These are phyloP conservation scores for Talaromyces islandicus DNA, from an alignment of 2,329 filamentous ascomycete species.

Conservation along the genomic window DNA sequence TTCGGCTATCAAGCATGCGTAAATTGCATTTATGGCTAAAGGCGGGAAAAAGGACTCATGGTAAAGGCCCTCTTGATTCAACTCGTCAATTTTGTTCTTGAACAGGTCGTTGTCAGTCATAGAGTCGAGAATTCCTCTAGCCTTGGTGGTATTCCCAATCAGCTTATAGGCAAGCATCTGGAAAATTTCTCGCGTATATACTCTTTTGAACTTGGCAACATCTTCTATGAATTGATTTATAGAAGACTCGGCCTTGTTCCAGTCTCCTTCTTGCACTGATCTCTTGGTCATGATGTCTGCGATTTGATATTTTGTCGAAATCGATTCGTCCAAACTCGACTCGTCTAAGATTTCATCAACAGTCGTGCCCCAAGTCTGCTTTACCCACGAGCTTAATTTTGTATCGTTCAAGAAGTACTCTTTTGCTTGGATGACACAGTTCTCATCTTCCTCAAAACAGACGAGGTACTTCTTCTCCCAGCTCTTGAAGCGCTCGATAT, in stretches of 20 bases:
- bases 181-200: conserved; percentile 12
- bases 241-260: neutral
- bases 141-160: conserved; percentile 15
- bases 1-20: conserved; percentile 9
- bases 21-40: conserved; percentile 14
- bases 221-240: conserved; percentile 13
- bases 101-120: conserved; percentile 16
- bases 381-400: neutral
- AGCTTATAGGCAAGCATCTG: conserved; percentile 14
- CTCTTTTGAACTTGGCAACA: conserved; percentile 5
- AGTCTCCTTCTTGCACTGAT: neutral
- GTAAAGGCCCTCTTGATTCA: conserved; percentile 6
- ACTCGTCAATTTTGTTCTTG: conserved; percentile 10
- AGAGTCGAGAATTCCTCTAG: conserved; percentile 13
- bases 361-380: neutral
- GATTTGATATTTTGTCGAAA: conserved; percentile 2
- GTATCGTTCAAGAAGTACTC: neutral
- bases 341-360: conserved; percentile 3
- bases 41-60: conserved; percentile 8
- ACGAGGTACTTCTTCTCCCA: conserved; percentile 2
- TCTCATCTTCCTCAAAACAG: conserved; percentile 5
- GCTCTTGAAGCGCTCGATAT: neutral
- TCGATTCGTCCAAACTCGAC: neutral
- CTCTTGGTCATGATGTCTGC: conserved; percentile 2
- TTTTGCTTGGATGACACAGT: neutral